Percentiles rank a stretch among this genome's conserved stretches.
These are phyloP conservation scores for Zymoseptoria passerinii DNA, from an alignment of 2,329 filamentous ascomycete genomes.

Conservation along the genomic window DNA sequence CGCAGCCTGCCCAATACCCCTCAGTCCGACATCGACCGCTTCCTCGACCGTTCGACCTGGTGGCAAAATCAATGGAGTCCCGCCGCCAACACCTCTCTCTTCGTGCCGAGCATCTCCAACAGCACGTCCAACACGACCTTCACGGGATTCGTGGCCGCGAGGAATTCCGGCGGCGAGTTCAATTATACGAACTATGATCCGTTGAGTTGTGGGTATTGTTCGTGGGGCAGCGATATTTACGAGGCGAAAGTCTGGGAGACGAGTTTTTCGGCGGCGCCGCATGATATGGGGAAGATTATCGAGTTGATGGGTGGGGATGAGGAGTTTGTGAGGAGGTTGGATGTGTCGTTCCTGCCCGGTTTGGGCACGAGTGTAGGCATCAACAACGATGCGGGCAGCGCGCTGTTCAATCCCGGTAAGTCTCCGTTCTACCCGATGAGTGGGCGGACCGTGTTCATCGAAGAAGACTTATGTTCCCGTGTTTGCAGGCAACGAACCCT, in stretches of 20 bases:
- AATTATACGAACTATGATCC: constrained; percentile 16
- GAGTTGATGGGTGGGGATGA: constrained; percentile 14
- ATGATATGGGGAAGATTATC: constrained; percentile 17
- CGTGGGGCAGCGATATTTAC: constrained; percentile 15
- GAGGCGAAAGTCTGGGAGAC: constrained; percentile 18
- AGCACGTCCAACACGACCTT: constrained; percentile 9
- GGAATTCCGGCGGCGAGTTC: constrained; percentile 10
- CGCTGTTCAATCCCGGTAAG: constrained; percentile 18
- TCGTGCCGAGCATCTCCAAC: constrained; percentile 4
- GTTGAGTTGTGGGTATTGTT: constrained; percentile 12
- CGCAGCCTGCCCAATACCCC: constrained; percentile 2
- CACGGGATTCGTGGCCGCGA: constrained; percentile 15
- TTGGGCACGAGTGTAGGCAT: constrained; percentile 10
- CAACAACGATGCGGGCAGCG: constrained; percentile 17
- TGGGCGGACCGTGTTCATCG: too few species aligned
- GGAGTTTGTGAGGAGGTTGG: constrained; percentile 11
- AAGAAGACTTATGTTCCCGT: neutral
- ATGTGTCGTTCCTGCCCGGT: constrained; percentile 13
- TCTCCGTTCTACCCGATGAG: neutral
- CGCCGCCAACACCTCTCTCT: constrained; percentile 28
- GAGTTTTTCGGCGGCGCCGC: constrained; percentile 14
- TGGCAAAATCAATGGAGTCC: constrained; percentile 18
- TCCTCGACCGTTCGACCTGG: constrained; percentile 10
- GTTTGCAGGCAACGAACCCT: constrained; percentile 30
- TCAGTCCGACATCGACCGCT: constrained; percentile 1